Evolutionary conservation across 345 rosid genomes (phyloP), one percentile per base, ranked within the genome.

Genomic region (Eucalyptus curtisii): DNA sequence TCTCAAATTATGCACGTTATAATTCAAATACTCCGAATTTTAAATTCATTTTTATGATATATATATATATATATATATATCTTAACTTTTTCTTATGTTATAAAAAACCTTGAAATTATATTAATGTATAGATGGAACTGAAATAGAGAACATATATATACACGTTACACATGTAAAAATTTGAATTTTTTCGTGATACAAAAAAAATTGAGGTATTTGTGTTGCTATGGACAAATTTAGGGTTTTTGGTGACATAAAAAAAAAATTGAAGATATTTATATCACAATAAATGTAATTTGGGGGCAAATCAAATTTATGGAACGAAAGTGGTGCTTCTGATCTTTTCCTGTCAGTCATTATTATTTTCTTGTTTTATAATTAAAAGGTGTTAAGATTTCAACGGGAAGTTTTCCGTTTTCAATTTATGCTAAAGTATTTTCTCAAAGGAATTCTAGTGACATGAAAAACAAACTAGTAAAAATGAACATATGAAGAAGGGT

Each of bases 91-190:
- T 53, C 16, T 53, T 53, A 19, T 53, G 11, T 53, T 27, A 53
- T 0, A 53, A 22, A 53, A 53, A 22, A 49, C 0, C 10, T 0
- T 2, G 0, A 22, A 22, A 53, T 53, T 53, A 53, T 53, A 53
- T 20, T 8, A 53, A 53, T 53, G 0, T 53, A 19, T 0, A 0
- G 4, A 50, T 50, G 22, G 0, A 50, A 50, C 0, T 2, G 17
- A 50, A 50, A 1, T 15, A 50, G 3, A 47, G 3, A 50, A 17
- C 1, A 50, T 50, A 50, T 50, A 50, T 50, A 50, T 2, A 7
- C 1, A 50, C 7, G 55, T 50, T 52, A 52, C 24, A 52, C 55
- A 52, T 7, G 57, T 52, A 19, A 52, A 55, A 22, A 24, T 24
- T 55, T 24, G 61, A 6, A 55, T 19, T 24, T 55, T 55, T 55